Base-by-base conservation (phyloP, 108 stramenopile genomes). In the Conticribra guillardii region DNA sequence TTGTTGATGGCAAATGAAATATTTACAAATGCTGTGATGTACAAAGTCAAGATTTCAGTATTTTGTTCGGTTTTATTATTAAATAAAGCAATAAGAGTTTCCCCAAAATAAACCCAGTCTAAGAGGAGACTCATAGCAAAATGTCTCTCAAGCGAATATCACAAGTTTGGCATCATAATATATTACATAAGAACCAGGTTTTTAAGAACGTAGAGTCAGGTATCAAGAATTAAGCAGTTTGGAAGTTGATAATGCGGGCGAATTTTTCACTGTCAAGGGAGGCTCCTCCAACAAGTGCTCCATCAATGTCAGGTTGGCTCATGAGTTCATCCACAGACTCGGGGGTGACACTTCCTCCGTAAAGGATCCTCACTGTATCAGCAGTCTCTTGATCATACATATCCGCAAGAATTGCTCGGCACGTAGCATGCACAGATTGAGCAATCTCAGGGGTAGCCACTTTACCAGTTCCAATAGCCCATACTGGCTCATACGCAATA, bases 281-380 rank as follows among this genome's bases (percentile, higher is more conserved):
- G 0, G 98, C 98, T 45, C 98, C 98, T 54, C 98, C 98, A 19
- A 98, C 98, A n/a, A 98, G 84, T 54, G 89, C 88, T 46, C 98
- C 98, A 79, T 98, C 97, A 83, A 98, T 97, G 82, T 98, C 96
- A 0, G 94, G 91, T 82, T 82, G 69, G 53, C 81, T 84, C 90
- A 97, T 90, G 58, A 98, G 81, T 48, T 85, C 96, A 65, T 97
- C 93, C n/a, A 96, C 92, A 56, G 89, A 94, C 28, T 95, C 96
- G 9, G 94, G 94, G 16, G 85, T 95, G 19, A 97, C 98, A 73
- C 85, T 87, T 27, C 98, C 98, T 53, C 96, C 97, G 76, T 98
- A 98, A 56, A 94, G 81, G 69, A 98, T 97, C 63, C 92, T 82
- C 19, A 89, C 84, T 14, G 22, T 61, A 52, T 91, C 81, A 33